Evolutionary conservation across 176 grass and related monocot genomes (phyloP), one percentile per base, ranked within the genome.

Genomic region (Aegilops umbellulata): DNA sequence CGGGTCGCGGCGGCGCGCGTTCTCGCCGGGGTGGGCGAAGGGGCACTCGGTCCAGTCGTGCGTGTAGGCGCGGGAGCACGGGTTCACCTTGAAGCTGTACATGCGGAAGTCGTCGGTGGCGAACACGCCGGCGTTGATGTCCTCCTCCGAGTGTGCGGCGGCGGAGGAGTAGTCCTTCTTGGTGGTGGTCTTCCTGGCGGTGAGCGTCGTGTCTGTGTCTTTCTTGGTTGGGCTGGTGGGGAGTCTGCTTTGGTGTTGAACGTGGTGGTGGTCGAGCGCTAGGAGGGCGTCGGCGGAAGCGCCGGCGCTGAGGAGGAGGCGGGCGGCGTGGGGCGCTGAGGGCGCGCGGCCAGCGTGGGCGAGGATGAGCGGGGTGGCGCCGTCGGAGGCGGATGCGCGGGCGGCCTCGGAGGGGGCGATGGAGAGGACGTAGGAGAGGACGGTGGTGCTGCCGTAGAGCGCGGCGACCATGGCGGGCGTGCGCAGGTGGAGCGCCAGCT

Each of bases 21-120:
- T 94, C 87, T 94, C 93, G 2, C 93, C 85, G 0, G 93, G 93
- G 65, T 95, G 93, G 10, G 91, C 93, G 78, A 95, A 95, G 44
- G 93, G 93, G 49, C 93, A 95, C 82, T 95, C 93, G 0, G 93
- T 94, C 93, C 93, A 94, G 78, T 94, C 93, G 57, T 94, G 93
- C 7, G 87, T 90, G 80, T 94, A 94, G 32, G 93, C 93, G 36
- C 93, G 87, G 8, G 87, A 88, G 90, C 93, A 94, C 3, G 93
- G 93, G 77, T 91, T 91, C 27, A 94, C 87, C 84, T 94, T 94
- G 87, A 94, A 94, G 53, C 90, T 84, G 75, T 87, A 94, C 85
- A 94, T 94, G 2, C 93, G 90, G 65, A 94, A 94, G 13, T 94
- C 93, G 24, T 94, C 92, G 0, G 90, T 87, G 65, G 61, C 57